Evolutionary conservation across 768 basidiomycete species (phyloP).

Genomic region (Calocybe cyanea): DNA sequence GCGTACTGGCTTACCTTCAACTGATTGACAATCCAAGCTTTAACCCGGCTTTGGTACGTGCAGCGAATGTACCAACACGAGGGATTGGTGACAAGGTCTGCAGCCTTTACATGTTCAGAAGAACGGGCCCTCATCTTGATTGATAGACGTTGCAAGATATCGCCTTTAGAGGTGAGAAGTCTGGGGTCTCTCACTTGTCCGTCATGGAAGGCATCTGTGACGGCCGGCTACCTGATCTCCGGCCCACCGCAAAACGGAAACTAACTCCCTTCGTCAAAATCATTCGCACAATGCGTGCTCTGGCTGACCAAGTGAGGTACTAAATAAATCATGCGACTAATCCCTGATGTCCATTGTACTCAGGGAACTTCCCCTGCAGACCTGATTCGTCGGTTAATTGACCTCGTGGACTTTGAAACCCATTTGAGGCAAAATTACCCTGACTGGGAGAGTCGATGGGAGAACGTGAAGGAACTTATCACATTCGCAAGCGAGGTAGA

Average conservation of each 20-base stretch:
- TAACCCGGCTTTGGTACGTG: slow-evolving; percentile 66
- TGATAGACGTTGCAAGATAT: slow-evolving; percentile 60
- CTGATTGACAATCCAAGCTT: slow-evolving; percentile 71
- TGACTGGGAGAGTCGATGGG: slow-evolving; percentile 78
- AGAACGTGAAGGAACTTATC: slow-evolving; percentile 83
- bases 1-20: slow-evolving; percentile 78
- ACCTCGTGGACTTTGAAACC: slow-evolving; percentile 59
- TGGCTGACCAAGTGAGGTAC: slow-evolving; percentile 49
- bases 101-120: too few relatives aligned
- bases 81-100: slow-evolving; percentile 76
- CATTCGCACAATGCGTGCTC: slow-evolving; percentile 47
- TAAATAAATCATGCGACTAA: neutral
- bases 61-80: slow-evolving; percentile 68
- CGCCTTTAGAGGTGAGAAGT: slow-evolving; percentile 43
- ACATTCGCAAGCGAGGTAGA: slow-evolving; percentile 67
- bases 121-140: neutral
- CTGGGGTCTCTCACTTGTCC: slow-evolving; percentile 51
- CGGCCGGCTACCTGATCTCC: slow-evolving; percentile 57
- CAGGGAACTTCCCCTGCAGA: slow-evolving; percentile 61
- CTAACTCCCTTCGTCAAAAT: slow-evolving; percentile 54
- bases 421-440: slow-evolving; percentile 66
- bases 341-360: neutral
- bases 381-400: slow-evolving; percentile 56
- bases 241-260: slow-evolving; percentile 63
- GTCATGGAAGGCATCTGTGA: slow-evolving; percentile 64